Conservation (phyloP, 192 early-diverging fungal genomes). For the Linnemannia hyalina region DNA sequence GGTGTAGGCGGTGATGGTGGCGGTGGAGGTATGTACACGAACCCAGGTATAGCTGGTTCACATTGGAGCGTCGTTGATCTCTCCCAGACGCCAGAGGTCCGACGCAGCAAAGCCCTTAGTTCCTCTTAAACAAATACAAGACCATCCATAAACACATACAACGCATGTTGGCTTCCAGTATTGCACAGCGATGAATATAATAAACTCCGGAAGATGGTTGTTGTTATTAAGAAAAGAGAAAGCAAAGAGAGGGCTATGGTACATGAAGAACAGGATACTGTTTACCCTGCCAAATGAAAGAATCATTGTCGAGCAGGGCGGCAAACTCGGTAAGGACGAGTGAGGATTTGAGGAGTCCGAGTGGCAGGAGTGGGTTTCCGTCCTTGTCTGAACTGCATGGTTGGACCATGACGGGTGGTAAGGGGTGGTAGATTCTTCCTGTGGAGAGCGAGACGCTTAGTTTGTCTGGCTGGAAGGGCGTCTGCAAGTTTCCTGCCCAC, state of each 20-base stretch:
- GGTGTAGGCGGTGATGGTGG: neutral
- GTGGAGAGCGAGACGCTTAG: conserved; percentile 25
- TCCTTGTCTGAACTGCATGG: neutral
- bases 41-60: neutral
- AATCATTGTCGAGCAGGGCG: conserved; percentile 22
- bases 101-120: neutral
- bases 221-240: neutral
- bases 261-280: neutral
- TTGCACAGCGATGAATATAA: too few species aligned
- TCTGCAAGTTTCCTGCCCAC: conserved; percentile 34
- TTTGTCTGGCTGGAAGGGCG: conserved; percentile 37
- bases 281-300: conserved; percentile 32
- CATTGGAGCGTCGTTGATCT: conserved; percentile 38
- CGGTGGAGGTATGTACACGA: neutral
- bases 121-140: neutral
- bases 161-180: too few species aligned
- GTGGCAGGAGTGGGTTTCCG: neutral
- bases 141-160: too few species aligned
- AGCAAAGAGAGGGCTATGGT: neutral
- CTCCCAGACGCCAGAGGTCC: neutral
- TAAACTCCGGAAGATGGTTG: too few species aligned
- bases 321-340: conserved; percentile 40
- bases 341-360: conserved; percentile 43
- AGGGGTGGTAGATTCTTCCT: conserved; percentile 45
- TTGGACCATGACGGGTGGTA: conserved; percentile 11